Evolutionary conservation across 73 alveolate genomes (phyloP), one percentile per base, ranked within the genome.

Genomic region (Tetrahymena borealis): DNA sequence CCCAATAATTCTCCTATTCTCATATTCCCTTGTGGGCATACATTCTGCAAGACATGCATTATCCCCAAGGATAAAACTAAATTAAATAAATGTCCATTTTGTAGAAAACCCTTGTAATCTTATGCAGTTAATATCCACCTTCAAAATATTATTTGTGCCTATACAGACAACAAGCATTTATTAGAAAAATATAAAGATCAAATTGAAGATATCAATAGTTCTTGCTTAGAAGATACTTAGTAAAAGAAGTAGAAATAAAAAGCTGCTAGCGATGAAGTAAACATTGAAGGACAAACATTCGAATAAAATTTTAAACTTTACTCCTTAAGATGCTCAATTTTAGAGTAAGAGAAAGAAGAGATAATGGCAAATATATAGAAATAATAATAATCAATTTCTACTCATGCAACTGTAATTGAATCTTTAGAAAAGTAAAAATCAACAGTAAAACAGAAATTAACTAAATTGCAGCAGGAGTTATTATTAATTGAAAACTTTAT

Each of bases 1-100:
- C 98, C 99, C 32, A 94, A 93, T 37, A 91, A 96, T 77, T 79
- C 96, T 35, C 99, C 99, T 18, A 95, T 96, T 36, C 94, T 97
- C 35, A 91, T 97, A 91, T 97, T 97, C 78, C 99, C 99, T 39
- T 97, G 99, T 91, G 99, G 99, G 7, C 99, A 97, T 90, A 94
- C 98, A 24, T 97, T 97, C 92, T 97, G 99, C 90, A 96, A 95
- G 78, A 28, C 39, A 3, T 97, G 99, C 94, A 93, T 96, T 33
- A 78, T 92, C n/a, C 60, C 79, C 18, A 91, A 94, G 24, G 93
- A 91, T 20, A 96, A 97, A 78, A 39, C 78, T 11, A 92, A 94
- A 78, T 93, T 93, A 28, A 10, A 94, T 90, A 94, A 93, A 93
- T 97, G 99, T 90, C 97, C 98, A 10, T 94, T 96, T 33, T 94